Evolutionary conservation across 805 yeast species (phyloP).

Genomic region (Hanseniaspora taiwanica): DNA sequence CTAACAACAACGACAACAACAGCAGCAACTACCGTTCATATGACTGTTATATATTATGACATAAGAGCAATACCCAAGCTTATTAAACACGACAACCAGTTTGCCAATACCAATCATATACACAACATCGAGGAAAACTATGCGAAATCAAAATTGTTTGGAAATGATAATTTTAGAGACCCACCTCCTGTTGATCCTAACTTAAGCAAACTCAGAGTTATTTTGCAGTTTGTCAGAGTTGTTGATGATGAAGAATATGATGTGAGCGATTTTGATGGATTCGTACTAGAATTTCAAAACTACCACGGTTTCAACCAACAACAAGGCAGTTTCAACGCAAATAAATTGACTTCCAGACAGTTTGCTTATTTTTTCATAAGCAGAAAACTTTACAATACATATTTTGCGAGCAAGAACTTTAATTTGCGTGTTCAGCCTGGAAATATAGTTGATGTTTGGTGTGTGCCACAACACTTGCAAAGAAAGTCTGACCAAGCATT

Average conservation of each 20-base stretch:
- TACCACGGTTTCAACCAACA: not conserved
- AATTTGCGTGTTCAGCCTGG: not conserved
- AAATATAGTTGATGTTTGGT: not conserved
- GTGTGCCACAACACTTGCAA: not conserved
- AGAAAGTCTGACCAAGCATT: not conserved
- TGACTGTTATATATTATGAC: not conserved
- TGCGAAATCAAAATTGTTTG: not conserved
- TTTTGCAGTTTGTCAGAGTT: not conserved
- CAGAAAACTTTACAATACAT: not conserved
- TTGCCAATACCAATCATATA: not conserved
- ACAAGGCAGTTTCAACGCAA: not conserved
- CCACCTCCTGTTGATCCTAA: not conserved
- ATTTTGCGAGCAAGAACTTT: not conserved
- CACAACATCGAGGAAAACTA: not conserved
- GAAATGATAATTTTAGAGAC: not conserved
- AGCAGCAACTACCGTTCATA: too few relatives aligned
- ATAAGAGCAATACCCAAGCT: not conserved
- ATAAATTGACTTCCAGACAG: not conserved
- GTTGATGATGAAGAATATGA: not conserved
- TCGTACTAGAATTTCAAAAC: not conserved
- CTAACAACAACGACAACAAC: too few relatives aligned
- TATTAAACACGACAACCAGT: not conserved
- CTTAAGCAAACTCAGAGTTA: not conserved
- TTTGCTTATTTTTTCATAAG: not conserved
- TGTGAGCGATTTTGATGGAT: constrained; percentile 7